Evolutionary conservation across 192 early-diverging fungal species (phyloP).

Genomic region (Backusella circina): DNA sequence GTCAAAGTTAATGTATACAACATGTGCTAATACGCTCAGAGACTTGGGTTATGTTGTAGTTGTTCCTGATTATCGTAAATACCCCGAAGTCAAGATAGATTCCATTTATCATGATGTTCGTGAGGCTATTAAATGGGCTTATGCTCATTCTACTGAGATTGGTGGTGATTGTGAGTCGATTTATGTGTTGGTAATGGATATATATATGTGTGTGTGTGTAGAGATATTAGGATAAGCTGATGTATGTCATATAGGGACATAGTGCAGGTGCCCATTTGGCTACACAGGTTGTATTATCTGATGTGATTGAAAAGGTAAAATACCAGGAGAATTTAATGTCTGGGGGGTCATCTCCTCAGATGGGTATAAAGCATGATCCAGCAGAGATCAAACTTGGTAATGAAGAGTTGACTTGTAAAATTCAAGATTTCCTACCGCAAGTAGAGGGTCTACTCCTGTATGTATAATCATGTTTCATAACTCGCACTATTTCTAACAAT

Average conservation of each 20-base stretch:
- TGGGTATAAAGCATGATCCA: conserved; percentile 13
- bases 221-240: neutral
- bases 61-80: conserved; percentile 51
- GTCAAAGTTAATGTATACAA: conserved; percentile 41
- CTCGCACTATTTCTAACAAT: neutral
- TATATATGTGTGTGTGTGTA: neutral
- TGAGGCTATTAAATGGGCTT: conserved; percentile 45
- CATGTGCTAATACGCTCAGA: conserved; percentile 44
- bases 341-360: neutral
- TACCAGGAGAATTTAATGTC: conserved; percentile 2
- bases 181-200: conserved; percentile 36
- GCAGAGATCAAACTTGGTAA: neutral
- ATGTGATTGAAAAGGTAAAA: conserved; percentile 26
- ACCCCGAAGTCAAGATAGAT: conserved; percentile 45
- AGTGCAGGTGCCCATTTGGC: conserved; percentile 42
- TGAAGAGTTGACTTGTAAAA: neutral
- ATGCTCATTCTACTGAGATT: conserved; percentile 28
- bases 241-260: conserved; percentile 33
- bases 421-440: conserved; percentile 29
- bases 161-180: conserved; percentile 30
- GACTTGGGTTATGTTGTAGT: conserved; percentile 53
- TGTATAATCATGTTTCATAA: conserved; percentile 4
- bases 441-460: conserved; percentile 38
- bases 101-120: conserved; percentile 42
- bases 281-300: conserved; percentile 30